phyloP scores from a whole-genome alignment of 495 filamentous ascomycete species.

The Penicillium canariense region DNA sequence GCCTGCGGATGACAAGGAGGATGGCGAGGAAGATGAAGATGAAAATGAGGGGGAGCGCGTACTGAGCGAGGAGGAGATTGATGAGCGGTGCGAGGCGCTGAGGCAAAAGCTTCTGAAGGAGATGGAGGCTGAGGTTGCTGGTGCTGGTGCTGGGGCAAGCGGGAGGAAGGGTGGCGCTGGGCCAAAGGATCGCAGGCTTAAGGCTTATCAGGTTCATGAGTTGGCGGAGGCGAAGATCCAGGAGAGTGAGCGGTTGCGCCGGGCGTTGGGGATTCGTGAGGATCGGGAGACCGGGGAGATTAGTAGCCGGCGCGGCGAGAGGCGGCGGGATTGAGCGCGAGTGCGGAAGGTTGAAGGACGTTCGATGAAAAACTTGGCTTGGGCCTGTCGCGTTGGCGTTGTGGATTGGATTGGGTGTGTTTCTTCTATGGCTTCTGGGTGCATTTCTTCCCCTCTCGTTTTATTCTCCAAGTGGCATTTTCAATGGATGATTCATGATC shows the following conservation, averaged over 20 bases:
- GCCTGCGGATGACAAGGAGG: constrained; percentile 45
- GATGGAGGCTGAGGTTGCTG: constrained; percentile 26
- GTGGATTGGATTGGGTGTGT: background rate
- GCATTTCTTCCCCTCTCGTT: too few relatives aligned
- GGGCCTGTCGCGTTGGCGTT: too few relatives aligned
- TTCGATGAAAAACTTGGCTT: background rate
- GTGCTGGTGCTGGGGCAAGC: constrained; percentile 5
- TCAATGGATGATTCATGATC: background rate
- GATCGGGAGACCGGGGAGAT: constrained; percentile 87
- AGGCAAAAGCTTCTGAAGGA: constrained; percentile 30
- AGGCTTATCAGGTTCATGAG: constrained; percentile 94
- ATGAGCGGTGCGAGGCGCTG: constrained; percentile 35
- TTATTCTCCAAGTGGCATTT: background rate
- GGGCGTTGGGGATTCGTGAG: constrained; percentile 82
- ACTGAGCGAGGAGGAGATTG: constrained; percentile 39
- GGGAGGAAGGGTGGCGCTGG: constrained; percentile 5
- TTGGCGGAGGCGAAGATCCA: constrained; percentile 93
- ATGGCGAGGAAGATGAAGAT: constrained; percentile 59
- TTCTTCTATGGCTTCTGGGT: background rate
- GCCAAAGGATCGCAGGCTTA: constrained; percentile 55
- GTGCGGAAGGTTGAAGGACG: background rate
- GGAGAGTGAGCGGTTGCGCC: constrained; percentile 86
- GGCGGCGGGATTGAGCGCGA: constrained; percentile 23
- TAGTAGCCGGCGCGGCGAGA: constrained; percentile 46
- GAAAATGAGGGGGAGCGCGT: constrained; percentile 69